Evolutionary conservation across 2,329 filamentous ascomycete species (phyloP).

Genomic region (Chaetomiaceae sp.): DNA sequence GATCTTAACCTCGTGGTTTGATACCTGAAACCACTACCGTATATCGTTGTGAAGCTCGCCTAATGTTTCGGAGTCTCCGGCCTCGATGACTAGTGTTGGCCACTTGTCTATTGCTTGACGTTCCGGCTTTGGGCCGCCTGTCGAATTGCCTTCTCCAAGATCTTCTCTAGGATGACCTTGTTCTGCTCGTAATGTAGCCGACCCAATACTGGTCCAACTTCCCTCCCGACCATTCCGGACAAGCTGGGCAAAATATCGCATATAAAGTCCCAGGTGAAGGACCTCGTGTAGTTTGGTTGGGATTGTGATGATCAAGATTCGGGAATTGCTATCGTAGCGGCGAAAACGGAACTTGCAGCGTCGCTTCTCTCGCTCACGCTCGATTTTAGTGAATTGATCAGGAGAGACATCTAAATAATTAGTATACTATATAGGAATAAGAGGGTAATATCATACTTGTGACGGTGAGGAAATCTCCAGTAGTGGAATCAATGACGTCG

Average conservation of each 20-base stretch:
- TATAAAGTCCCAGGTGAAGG: neutral
- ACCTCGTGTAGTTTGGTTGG: neutral
- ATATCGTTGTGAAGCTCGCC: too few relatives aligned
- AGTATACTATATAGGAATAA: neutral
- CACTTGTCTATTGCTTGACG: too few relatives aligned
- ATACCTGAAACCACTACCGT: too few relatives aligned
- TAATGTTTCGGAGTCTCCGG: too few relatives aligned
- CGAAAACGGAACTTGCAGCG: conserved; percentile 14
- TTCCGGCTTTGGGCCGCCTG: too few relatives aligned
- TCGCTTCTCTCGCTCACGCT: conserved; percentile 8
- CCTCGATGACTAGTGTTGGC: too few relatives aligned
- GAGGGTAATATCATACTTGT: conserved; percentile 9
- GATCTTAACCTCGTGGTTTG: too few relatives aligned
- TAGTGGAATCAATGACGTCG: neutral
- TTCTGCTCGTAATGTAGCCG: too few relatives aligned
- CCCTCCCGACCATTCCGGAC: too few relatives aligned
- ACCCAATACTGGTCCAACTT: too few relatives aligned
- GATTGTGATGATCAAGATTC: conserved; percentile 13
- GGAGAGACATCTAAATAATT: conserved; percentile 16
- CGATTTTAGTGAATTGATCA: conserved; percentile 5
- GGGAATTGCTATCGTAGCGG: conserved; percentile 6
- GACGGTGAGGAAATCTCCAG: conserved; percentile 2
- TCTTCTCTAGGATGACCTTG: too few relatives aligned
- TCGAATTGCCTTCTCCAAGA: too few relatives aligned
- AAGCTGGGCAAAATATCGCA: neutral